Base-by-base conservation (phyloP, 768 basidiomycete species). In the Mycena pura region DNA sequence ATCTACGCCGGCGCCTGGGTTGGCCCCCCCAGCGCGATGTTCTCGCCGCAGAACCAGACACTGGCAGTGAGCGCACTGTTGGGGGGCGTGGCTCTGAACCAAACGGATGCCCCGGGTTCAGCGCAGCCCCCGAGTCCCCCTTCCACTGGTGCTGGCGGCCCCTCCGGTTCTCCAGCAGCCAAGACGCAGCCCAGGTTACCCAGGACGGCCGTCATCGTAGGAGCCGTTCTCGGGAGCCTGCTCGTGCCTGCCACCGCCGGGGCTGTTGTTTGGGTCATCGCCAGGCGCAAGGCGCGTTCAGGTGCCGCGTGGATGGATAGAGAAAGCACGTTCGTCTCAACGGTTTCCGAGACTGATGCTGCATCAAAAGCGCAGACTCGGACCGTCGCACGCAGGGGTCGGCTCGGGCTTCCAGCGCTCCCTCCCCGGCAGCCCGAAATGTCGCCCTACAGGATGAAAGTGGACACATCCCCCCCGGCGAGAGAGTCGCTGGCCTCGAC, bases 1-100 rank as follows among this genome's bases (percentile, higher is more conserved):
- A 49, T 57, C 17, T 57, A 57, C 14, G 57, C 17, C 28, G 34
- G 27, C 3, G 27, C 57, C 1, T 57, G 57, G 57, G 25, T 29
- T 15, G 57, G 57, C 6, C 57, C 57, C 2, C 57, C 57, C 6
- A 57, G 47, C 40, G 2, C 39, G 8, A 9, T 25, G 13, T 57
- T 57, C n/a, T 41, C 28, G 28, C 39, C 11, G 14, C 32, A 28
- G n/a, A 49, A 49, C 19, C 57, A 57, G 17, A 41, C 39, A 2
- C 32, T 9, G 5, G 57, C 57, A 3, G 28, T 52, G 15, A 38
- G 28, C n/a, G 58, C 43, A 3, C 28, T 60, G 9, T 43, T 60
- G 1, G 11, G 24, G 15, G 41, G 15, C 1, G 21, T 60, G 3
- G 9, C 22, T 1, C 24, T 59, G 17, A 5, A 34, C 5, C 17